These are phyloP conservation scores for Fusarium virguliforme DNA, from an alignment of 2,329 filamentous ascomycete genomes.

Conservation along the genomic window DNA sequence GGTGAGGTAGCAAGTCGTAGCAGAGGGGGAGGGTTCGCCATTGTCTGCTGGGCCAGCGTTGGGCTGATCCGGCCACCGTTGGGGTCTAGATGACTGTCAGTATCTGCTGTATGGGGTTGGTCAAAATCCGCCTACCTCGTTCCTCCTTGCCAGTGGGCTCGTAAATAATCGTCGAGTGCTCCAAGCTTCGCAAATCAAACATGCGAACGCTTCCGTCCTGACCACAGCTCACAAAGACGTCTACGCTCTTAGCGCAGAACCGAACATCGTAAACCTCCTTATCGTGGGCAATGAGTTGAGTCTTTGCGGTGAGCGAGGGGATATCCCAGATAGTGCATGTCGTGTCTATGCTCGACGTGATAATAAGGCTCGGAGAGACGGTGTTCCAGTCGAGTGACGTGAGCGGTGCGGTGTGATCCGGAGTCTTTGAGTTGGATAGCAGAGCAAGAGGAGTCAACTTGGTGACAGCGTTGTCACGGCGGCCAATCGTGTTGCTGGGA, in stretches of 20 bases:
- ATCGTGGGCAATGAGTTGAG: constrained; percentile 97
- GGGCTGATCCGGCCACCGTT: constrained; percentile 79
- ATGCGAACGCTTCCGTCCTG: constrained; percentile 98
- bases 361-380: constrained; percentile 95
- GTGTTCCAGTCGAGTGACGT: constrained; percentile 99
- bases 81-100: constrained; percentile 61
- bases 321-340: constrained; percentile 99
- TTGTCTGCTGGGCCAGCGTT: constrained; percentile 82
- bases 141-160: constrained; percentile 92
- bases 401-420: constrained; percentile 95
- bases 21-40: constrained; percentile 83
- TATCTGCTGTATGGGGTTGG: neutral
- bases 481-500: constrained; percentile 78
- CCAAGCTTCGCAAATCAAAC: constrained; percentile 96
- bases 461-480: constrained; percentile 73
- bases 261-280: constrained; percentile 99
- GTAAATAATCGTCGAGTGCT: constrained; percentile 99
- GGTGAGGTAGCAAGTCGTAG: constrained; percentile 90
- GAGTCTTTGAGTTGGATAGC: constrained; percentile 97
- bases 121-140: constrained; percentile 67
- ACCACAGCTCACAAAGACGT: constrained; percentile 98
- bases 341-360: constrained; percentile 98
- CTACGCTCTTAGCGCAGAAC: constrained; percentile 98
- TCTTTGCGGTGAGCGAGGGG: constrained; percentile 96
- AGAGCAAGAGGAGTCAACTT: constrained; percentile 95